These are phyloP conservation scores for Skeletonema tropicum DNA, from an alignment of 108 stramenopile genomes.

Conservation along the genomic window DNA sequence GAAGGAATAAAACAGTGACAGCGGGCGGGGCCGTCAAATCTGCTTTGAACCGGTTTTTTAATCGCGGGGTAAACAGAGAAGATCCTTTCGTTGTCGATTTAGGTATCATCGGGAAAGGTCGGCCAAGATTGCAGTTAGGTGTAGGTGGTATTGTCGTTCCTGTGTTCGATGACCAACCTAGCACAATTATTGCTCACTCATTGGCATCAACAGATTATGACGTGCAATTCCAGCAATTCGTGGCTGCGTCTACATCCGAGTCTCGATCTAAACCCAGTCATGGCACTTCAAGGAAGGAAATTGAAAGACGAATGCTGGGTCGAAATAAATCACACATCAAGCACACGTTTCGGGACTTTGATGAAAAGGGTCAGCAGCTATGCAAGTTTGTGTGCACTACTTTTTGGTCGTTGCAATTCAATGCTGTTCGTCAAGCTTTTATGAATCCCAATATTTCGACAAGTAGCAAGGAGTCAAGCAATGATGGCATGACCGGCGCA, in stretches of 20 bases:
- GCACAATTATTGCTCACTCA: conserved; percentile 93
- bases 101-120: conserved; percentile 86
- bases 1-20: conserved; percentile 63
- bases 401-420: conserved; percentile 97
- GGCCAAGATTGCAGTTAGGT: conserved; percentile 90
- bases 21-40: conserved; percentile 89
- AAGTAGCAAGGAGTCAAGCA: conserved; percentile 38
- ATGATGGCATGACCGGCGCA: conserved; percentile 14
- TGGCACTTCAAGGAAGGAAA: conserved; percentile 56
- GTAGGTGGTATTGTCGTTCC: conserved; percentile 89
- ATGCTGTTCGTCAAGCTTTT: conserved; percentile 90
- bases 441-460: conserved; percentile 52
- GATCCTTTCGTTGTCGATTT: conserved; percentile 89
- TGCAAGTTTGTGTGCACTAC: conserved; percentile 96
- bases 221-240: conserved; percentile 73
- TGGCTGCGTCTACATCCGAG: conserved; percentile 26
- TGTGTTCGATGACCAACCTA: conserved; percentile 92
- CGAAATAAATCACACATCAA: conserved; percentile 91
- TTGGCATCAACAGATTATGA: conserved; percentile 86
- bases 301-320: conserved; percentile 85
- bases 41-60: conserved; percentile 88
- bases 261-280: conserved; percentile 31
- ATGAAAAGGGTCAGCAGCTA: conserved; percentile 84
- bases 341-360: conserved; percentile 90
- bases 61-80: conserved; percentile 80